A percentile compares a stretch with the other conserved stretches of the same genome.
phyloP scores from a whole-genome alignment of 1,284 basidiomycete species.

The Melampsora americana region DNA sequence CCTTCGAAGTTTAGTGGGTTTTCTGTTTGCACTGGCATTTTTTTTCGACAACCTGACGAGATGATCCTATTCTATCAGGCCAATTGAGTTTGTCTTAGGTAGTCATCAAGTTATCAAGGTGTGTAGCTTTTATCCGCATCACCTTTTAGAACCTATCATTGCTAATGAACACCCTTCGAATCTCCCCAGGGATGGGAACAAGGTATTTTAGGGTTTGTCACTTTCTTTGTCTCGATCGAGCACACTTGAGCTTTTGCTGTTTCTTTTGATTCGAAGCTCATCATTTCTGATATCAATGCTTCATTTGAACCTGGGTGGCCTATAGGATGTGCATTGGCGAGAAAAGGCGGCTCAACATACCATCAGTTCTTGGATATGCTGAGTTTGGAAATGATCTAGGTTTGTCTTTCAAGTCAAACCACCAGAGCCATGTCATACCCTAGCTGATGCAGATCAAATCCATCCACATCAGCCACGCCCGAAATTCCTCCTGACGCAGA shows the following conservation, averaged over 20 bases:
- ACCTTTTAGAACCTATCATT: too few species aligned
- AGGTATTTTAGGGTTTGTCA: conserved; percentile 49
- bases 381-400: conserved; percentile 2
- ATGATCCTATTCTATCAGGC: background rate
- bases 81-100: conserved; percentile 47
- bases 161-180: background rate
- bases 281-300: background rate
- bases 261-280: background rate
- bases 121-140: background rate
- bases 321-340: conserved; percentile 40
- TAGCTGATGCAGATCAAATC: background rate
- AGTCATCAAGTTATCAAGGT: conserved; percentile 51
- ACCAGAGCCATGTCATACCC: background rate
- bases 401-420: background rate
- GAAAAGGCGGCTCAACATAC: conserved; percentile 18
- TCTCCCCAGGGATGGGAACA: conserved; percentile 50
- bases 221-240: background rate
- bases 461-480: conserved; percentile 10
- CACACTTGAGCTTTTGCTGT: background rate
- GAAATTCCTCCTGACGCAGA: conserved; percentile 34
- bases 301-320: background rate
- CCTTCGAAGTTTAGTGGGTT: conserved; percentile 11
- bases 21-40: background rate
- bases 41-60: too few species aligned
- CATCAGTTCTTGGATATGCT: conserved; percentile 27